These are phyloP conservation scores for Vitis riparia DNA, from an alignment of 164 flowering plant genomes.

Conservation along the genomic window DNA sequence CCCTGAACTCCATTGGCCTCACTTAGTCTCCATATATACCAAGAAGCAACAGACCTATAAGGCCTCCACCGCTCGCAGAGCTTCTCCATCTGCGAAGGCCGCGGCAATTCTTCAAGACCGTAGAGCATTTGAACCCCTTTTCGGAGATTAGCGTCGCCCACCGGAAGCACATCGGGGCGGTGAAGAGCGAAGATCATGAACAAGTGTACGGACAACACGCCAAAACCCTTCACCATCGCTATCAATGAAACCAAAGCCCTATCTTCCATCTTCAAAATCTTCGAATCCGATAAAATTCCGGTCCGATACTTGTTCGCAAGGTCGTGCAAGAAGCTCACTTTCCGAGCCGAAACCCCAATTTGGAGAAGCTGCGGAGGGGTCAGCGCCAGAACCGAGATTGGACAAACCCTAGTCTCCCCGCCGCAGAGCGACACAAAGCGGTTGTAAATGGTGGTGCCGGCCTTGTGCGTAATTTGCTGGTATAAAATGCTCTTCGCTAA, in stretches of 20 bases:
- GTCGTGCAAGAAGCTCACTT: slow-evolving; percentile 4
- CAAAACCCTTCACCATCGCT: slow-evolving; percentile 2
- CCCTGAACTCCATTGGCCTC: background rate
- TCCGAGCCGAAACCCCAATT: background rate
- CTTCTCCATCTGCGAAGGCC: slow-evolving; percentile 5
- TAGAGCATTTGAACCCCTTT: slow-evolving; percentile 3
- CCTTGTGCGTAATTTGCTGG: slow-evolving; percentile 5
- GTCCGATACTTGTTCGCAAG: slow-evolving; percentile 1
- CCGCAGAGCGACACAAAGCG: slow-evolving; percentile 2
- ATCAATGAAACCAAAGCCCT: slow-evolving; percentile 3
- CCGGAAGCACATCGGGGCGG: background rate
- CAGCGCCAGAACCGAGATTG: slow-evolving; percentile 2
- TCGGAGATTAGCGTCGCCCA: background rate
- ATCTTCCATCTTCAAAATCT: background rate
- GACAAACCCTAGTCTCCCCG: slow-evolving; percentile 1
- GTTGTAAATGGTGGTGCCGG: background rate
- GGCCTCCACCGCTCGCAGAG: slow-evolving; percentile 3
- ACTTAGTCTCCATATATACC: slow-evolving; percentile 1
- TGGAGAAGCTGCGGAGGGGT: slow-evolving; percentile 1
- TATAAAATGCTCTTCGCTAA: background rate
- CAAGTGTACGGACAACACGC: background rate
- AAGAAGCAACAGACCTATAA: background rate
- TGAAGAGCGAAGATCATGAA: background rate
- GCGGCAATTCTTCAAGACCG: background rate
- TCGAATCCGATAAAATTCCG: slow-evolving; percentile 4